These are phyloP conservation scores for Fomitiporia mediterranea DNA, from an alignment of 1,284 basidiomycete species.

Conservation along the genomic window DNA sequence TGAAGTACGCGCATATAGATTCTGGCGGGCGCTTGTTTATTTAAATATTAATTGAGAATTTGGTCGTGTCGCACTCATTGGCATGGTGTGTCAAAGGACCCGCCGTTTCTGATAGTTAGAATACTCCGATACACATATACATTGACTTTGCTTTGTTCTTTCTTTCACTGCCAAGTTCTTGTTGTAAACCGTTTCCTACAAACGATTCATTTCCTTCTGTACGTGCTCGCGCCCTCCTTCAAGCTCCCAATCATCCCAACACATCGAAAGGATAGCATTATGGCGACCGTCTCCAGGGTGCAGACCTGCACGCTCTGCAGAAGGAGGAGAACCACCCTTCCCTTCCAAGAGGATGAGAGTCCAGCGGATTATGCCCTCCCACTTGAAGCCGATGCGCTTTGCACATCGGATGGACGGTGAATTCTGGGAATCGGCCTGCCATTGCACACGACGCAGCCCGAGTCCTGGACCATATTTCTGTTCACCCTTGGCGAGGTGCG, in stretches of 20 bases:
- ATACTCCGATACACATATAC: too few species aligned
- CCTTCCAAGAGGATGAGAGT: conserved; percentile 38
- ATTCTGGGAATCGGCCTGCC: conserved; percentile 53
- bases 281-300: conserved; percentile 40
- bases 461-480: conserved; percentile 37
- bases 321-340: conserved; percentile 33
- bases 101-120: too few species aligned
- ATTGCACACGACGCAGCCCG: conserved; percentile 60
- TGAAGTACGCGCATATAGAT: too few species aligned
- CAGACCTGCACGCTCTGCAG: conserved; percentile 23
- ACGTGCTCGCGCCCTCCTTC: conserved; percentile 9
- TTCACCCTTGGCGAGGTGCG: neutral
- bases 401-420: conserved; percentile 45
- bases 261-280: conserved; percentile 43
- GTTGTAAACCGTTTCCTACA: too few species aligned
- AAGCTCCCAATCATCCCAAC: conserved; percentile 62
- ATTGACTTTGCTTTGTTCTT: too few species aligned
- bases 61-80: too few species aligned
- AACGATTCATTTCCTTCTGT: conserved; percentile 10
- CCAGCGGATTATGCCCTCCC: conserved; percentile 56
- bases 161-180: too few species aligned
- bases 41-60: too few species aligned
- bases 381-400: conserved; percentile 54
- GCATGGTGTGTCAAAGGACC: too few species aligned
- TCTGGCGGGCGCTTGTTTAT: too few species aligned